A percentile compares a stretch with the other conserved stretches of the same genome.
These are phyloP conservation scores for Solanum chilense DNA, from an alignment of 257 asterid genomes.

Conservation along the genomic window DNA sequence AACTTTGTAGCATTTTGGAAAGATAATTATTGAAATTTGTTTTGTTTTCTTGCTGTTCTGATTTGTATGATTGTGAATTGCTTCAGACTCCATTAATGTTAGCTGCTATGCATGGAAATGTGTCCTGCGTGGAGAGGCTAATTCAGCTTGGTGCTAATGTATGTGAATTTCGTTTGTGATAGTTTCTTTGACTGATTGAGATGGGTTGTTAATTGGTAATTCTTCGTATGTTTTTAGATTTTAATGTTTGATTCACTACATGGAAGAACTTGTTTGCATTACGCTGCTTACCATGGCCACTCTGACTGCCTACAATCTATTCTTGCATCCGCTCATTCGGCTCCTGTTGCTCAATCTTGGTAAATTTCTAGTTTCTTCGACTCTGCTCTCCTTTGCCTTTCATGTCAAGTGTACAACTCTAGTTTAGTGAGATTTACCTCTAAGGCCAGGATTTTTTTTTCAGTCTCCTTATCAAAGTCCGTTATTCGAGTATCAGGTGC, in stretches of 20 bases:
- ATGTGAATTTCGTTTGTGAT: slow-evolving; percentile 1
- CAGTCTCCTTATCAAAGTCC: not conserved
- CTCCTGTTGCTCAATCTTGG: slow-evolving; percentile 73
- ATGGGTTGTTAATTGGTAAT: not conserved
- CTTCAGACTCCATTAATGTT: slow-evolving; percentile 78
- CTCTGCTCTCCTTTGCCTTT: not conserved
- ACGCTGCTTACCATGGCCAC: slow-evolving; percentile 81
- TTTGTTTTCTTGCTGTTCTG: not conserved
- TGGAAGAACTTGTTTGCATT: slow-evolving; percentile 74
- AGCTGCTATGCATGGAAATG: slow-evolving; percentile 72
- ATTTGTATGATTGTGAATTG: slow-evolving; percentile 11
- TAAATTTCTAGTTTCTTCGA: slow-evolving; percentile 7
- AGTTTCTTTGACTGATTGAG: not conserved
- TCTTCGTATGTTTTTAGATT: slow-evolving; percentile 24
- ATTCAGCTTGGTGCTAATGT: slow-evolving; percentile 80
- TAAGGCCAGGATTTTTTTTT: not conserved
- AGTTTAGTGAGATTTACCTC: not conserved
- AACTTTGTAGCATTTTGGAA: not conserved
- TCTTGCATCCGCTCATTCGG: slow-evolving; percentile 54
- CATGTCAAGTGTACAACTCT: not conserved
- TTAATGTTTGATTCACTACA: slow-evolving; percentile 59
- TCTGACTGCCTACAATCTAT: slow-evolving; percentile 61
- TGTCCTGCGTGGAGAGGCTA: slow-evolving; percentile 55
- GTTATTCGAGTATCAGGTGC: not conserved
- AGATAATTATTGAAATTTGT: not conserved